A percentile compares a stretch with the other conserved stretches of the same genome.
These are phyloP conservation scores for Hyaloraphidium curvatum DNA, from an alignment of 192 early-diverging fungal genomes.

Conservation along the genomic window DNA sequence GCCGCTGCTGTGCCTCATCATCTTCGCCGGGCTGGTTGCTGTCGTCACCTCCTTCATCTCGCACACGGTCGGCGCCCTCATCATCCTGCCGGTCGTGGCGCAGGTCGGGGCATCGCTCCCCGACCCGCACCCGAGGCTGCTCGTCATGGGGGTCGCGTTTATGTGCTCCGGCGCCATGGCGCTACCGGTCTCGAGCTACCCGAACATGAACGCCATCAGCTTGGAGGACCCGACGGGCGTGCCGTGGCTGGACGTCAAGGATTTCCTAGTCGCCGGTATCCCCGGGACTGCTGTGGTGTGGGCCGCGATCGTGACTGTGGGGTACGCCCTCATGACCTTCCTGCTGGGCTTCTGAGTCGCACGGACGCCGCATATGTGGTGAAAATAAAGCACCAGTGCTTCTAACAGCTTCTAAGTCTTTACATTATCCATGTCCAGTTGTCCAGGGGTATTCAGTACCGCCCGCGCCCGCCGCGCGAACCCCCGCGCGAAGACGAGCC, in stretches of 20 bases:
- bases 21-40: constrained; percentile 60
- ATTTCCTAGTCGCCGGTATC: constrained; percentile 71
- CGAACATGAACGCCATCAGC: constrained; percentile 93
- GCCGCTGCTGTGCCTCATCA: constrained; percentile 45
- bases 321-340: constrained; percentile 51
- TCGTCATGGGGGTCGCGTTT: constrained; percentile 67
- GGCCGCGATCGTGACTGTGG: constrained; percentile 46
- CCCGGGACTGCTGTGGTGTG: constrained; percentile 53
- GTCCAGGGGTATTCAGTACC: too few species aligned
- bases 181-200: constrained; percentile 82
- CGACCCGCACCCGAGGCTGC: constrained; percentile 52
- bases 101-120: constrained; percentile 63
- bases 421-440: background rate
- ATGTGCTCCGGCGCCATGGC: constrained; percentile 84
- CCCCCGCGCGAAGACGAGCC: too few species aligned
- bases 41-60: constrained; percentile 82
- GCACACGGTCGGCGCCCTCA: constrained; percentile 87
- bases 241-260: constrained; percentile 57
- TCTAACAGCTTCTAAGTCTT: background rate
- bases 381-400: background rate
- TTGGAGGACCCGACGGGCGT: constrained; percentile 73
- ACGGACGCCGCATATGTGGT: background rate
- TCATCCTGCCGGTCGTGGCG: constrained; percentile 85
- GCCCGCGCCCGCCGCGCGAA: too few species aligned
- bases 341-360: constrained; percentile 10